Base-by-base conservation (phyloP, 306 rosid genomes). In the Citrullus amarus region DNA sequence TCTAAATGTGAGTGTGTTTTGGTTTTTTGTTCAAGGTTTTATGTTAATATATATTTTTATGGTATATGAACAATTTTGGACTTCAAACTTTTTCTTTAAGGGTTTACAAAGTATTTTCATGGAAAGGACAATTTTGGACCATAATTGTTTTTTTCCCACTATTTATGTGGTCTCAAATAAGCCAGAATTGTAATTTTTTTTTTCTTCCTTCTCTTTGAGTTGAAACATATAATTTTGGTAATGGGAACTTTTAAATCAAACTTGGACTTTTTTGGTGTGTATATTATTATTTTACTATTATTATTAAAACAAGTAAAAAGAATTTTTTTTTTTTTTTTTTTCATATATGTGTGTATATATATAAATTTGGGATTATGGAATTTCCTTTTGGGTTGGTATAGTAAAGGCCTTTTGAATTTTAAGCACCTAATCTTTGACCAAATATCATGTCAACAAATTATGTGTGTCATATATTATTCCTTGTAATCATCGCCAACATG, bases 401-500 rank as follows among this genome's bases (percentile, higher is more conserved):
- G 75, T 44, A 20, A 69, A 69, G 22, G 75, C 2, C 36, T 69
- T 44, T 41, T 43, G 55, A 44, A 43, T n/a, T 20, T 41, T 69
- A 44, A 20, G 55, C 32, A 69, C 75, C 55, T 69, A 69, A 69
- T 69, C 54, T 69, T 69, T 69, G 75, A 69, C 75, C 75, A 69
- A 32, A 66, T 43, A 43, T 69, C 36, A 69, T 66, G 73, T 66
- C 73, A 66, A 38, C 28, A 67, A 67, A 39, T 22, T 69, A 16
- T 62, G 9, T 62, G 43, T 30, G 39, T 63, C 22, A 12, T 69
- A 43, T 43, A 69, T 43, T 32, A 43, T 43, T 69, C 22, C 73
- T 66, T 66, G 75, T 69, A 69, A 69, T 69, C 75, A 69, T 69
- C 75, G 75, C 55, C 56, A 69, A 66, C 3, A 22, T 17, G 3